These are phyloP conservation scores for Rhodomyrtus tomentosa DNA, from an alignment of 345 rosid genomes.

Conservation along the genomic window DNA sequence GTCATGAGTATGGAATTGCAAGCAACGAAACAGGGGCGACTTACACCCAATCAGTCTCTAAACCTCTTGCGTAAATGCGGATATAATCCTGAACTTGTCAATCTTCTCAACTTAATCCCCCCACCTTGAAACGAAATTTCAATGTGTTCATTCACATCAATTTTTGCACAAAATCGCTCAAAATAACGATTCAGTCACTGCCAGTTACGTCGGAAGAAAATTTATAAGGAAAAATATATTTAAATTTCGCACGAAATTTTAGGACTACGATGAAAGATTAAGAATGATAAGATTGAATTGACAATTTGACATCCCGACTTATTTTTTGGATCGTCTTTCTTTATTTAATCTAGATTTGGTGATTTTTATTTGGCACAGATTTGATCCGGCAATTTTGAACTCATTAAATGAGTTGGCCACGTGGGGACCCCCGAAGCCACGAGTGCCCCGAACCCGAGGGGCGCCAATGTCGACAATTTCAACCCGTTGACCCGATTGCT, in stretches of 20 bases:
- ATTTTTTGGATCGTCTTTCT: not conserved
- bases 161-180: accelerated
- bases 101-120: accelerated
- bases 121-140: not conserved
- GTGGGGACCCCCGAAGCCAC: not conserved
- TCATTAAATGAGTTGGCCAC: not conserved
- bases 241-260: too few species aligned
- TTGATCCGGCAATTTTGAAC: not conserved
- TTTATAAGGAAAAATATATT: too few species aligned
- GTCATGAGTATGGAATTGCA: not conserved
- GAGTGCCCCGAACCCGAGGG: not conserved
- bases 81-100: accelerated
- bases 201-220: too few species aligned
- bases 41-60: accelerated
- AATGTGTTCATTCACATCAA: not conserved
- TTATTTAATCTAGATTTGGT: not conserved
- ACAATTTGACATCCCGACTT: too few species aligned
- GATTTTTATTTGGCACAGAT: not conserved
- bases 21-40: accelerated
- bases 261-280: too few species aligned
- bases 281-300: too few species aligned
- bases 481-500: not conserved
- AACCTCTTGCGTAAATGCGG: accelerated
- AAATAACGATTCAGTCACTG: accelerated
- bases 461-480: not conserved